Base-by-base conservation (phyloP, 345 rosid genomes). In the Iberis pinnata region DNA sequence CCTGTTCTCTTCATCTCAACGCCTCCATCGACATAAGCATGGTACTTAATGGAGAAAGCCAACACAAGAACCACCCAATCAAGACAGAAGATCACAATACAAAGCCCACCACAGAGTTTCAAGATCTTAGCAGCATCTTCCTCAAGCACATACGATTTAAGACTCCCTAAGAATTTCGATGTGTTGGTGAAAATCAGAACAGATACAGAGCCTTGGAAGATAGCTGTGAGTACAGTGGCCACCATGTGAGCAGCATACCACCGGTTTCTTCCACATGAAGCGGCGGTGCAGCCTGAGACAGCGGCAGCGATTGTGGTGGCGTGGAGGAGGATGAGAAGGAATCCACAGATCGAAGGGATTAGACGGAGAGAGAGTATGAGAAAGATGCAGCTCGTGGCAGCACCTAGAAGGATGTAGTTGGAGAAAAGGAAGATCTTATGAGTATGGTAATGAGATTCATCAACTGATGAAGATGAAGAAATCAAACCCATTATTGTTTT, bases 221-320 rank as follows among this genome's bases (percentile, higher is more conserved):
- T 90, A 8, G 96, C 98, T 0, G 96, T 79, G 38, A 84, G 72
- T n/a, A 87, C 92, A 0, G 95, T 79, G n/a, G 81, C 69, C n/a
- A 82, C 88, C 98, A 90, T 80, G 77, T 87, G 90, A 9, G 90
- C 80, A 0, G 79, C 84, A 35, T 86, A 89, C 95, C 97, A 89
- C 12, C 76, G 32, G 49, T 70, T 64, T 3, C 79, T 51, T n/a
- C 56, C 69, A 20, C 76, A 76, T 0, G 89, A 74, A 43, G 83
- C 87, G 0, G 90, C 98, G 0, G 80, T 58, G 52, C 96, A 84
- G 10, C 96, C 98, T 0, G 86, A 77, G 29, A 84, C 75, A 0
- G 96, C 95, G 5, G 90, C 89, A 10, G 57, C 69, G 19, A 82
- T 74, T 17, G 96, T 84, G 38, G 82, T 47, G 22, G 56, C 37